Evolutionary conservation across 2,329 filamentous ascomycete species (phyloP), one percentile per base, ranked within the genome.

Genomic region (Geosmithia morbida): DNA sequence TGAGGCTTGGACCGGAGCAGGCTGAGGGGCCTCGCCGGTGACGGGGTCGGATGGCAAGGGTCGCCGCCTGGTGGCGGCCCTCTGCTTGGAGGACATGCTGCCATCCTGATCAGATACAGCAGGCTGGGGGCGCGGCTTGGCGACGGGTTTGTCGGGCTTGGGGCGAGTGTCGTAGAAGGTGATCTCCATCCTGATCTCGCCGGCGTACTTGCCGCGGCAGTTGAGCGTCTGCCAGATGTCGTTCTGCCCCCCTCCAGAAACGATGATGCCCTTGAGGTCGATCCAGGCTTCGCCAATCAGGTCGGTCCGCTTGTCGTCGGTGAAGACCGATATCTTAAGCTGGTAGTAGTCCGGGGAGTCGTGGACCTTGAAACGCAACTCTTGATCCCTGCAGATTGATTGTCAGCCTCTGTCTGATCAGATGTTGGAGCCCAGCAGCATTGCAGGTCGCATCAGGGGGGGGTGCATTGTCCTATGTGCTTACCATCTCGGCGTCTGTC

Each of bases 271-370:
- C 54, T 81, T 80, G 50, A 98, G 72, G 58, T 86, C 84, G 49
- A 97, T 78, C 83, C 87, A 96, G 7, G 86, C 81, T 65, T 98
- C 92, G 53, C 92, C 92, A 56, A 98, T 96, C 53, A 98, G 66
- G 55, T 98, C 92, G 0, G 90, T 97, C 69, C 85, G 94, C 70
- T 96, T 97, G 66, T 98, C 92, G 58, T 98, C 92, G 61, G 95
- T 96, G 69, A 98, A 98, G 6, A 97, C 79, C 2, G 90, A 96
- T 16, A 97, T 75, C 62, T 98, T 98, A 49, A 98, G 75, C 61
- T 89, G 87, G 66, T 87, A 88, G 70, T 98, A 98, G 66, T 98
- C 92, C 17, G 88, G 83, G 16, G 88, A 96, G 59, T 97, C 89
- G 72, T 96, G 90, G 16, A 98, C 92, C 43, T 79, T 87, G 61